phyloP scores from a whole-genome alignment of 306 rosid species.

The Sphenostylis stenocarpa region DNA sequence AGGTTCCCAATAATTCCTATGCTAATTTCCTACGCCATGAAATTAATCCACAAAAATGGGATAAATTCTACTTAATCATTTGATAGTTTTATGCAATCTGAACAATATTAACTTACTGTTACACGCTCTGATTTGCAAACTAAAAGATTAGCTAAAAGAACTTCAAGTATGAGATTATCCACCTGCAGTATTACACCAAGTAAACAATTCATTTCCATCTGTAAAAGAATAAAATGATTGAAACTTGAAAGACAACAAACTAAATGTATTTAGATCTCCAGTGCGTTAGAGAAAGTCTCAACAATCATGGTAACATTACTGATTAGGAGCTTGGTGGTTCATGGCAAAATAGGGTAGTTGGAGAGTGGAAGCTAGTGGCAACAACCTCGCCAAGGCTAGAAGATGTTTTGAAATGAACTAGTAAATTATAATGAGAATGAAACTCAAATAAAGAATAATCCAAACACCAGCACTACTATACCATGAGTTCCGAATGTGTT shows the following conservation, averaged over 20 bases:
- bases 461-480: constrained; percentile 32
- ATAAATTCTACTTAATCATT: constrained; percentile 17
- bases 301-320: not conserved
- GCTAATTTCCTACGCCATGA: constrained; percentile 65
- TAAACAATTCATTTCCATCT: constrained; percentile 15
- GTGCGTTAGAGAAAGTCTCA: not conserved
- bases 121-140: constrained; percentile 68
- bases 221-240: not conserved
- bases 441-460: not conserved
- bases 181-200: constrained; percentile 52
- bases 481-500: constrained; percentile 92
- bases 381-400: not conserved
- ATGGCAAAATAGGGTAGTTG: not conserved
- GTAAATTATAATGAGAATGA: not conserved
- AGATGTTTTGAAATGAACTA: not conserved
- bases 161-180: constrained; percentile 82
- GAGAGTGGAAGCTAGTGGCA: not conserved
- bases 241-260: constrained; percentile 24
- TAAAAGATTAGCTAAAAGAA: constrained; percentile 68
- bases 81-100: not conserved
- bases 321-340: constrained; percentile 2
- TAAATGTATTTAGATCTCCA: not conserved
- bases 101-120: constrained; percentile 52
- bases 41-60: constrained; percentile 35
- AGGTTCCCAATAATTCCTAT: constrained; percentile 87